Conservation (phyloP, 2,329 filamentous ascomycete species). For the Akanthomyces lecanii region DNA sequence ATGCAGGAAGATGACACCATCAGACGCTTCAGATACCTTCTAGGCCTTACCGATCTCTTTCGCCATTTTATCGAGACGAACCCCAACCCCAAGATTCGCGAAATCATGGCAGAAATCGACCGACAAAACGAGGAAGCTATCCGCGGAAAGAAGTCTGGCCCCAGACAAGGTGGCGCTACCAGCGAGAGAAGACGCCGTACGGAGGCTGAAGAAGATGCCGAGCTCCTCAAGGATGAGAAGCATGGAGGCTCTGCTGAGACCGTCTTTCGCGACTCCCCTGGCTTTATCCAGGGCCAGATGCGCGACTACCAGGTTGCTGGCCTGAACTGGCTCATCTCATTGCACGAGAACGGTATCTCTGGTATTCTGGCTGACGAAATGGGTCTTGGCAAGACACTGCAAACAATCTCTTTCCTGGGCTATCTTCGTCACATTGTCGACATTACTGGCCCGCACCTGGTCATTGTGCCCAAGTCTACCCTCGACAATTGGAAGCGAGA, state of each 20-base stretch:
- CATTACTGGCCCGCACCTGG: slow-evolving; percentile 84
- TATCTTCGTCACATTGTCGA: slow-evolving; percentile 89
- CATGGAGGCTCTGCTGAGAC: slow-evolving; percentile 80
- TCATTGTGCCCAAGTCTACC: slow-evolving; percentile 93
- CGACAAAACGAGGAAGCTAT: slow-evolving; percentile 76
- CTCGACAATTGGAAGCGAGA: slow-evolving; percentile 98
- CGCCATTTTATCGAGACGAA: slow-evolving; percentile 99
- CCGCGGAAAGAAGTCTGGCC: slow-evolving; percentile 66
- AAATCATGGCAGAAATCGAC: slow-evolving; percentile 92
- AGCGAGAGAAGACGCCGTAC: slow-evolving; percentile 79
- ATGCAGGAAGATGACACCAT: slow-evolving; percentile 87
- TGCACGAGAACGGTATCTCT: slow-evolving; percentile 98
- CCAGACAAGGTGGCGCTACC: slow-evolving; percentile 79
- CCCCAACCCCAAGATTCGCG: slow-evolving; percentile 88
- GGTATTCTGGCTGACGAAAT: slow-evolving; percentile 98
- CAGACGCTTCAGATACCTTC: slow-evolving; percentile 86
- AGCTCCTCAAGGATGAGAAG: slow-evolving; percentile 81
- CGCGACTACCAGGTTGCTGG: slow-evolving; percentile 95
- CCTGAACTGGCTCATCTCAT: slow-evolving; percentile 94
- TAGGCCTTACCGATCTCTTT: slow-evolving; percentile 94
- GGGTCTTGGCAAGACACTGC: slow-evolving; percentile 95
- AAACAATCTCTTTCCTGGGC: slow-evolving; percentile 94
- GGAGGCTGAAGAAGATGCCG: slow-evolving; percentile 96
- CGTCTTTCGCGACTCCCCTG: slow-evolving; percentile 87
- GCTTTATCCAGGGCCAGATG: slow-evolving; percentile 86